Conservation (phyloP, 441 rosid genomes). For the Eruca vesicaria region DNA sequence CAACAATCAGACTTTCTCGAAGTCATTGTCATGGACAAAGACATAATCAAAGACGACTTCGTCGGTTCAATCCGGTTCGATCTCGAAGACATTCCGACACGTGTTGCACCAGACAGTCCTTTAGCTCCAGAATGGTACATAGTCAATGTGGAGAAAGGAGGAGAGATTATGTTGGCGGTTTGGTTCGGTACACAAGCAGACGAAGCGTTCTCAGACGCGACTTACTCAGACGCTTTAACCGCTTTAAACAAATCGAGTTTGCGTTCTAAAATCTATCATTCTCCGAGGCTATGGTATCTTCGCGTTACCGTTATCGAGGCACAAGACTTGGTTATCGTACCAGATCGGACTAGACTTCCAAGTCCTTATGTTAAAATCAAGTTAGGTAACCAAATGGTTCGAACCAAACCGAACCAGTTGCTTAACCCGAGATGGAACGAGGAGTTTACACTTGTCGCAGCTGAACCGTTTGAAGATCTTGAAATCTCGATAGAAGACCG, state of each 20-base stretch:
- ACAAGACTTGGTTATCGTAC: constrained; percentile 58
- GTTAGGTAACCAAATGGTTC: constrained; percentile 66
- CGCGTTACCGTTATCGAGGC: constrained; percentile 87
- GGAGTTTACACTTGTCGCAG: constrained; percentile 81
- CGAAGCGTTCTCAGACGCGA: constrained; percentile 89
- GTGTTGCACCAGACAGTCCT: constrained; percentile 87
- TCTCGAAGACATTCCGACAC: constrained; percentile 66
- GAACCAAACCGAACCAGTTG: constrained; percentile 61
- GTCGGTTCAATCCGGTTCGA: constrained; percentile 71
- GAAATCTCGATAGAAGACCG: constrained; percentile 75
- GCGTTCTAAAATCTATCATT: constrained; percentile 89
- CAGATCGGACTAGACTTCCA: constrained; percentile 62
- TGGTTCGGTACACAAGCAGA: constrained; percentile 98
- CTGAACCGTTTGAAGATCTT: constrained; percentile 92
- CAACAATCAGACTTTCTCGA: constrained; percentile 65
- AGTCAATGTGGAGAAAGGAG: constrained; percentile 55
- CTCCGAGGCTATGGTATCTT: constrained; percentile 92
- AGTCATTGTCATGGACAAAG: constrained; percentile 82
- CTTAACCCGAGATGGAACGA: constrained; percentile 69
- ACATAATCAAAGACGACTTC: constrained; percentile 68
- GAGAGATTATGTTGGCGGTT: constrained; percentile 87
- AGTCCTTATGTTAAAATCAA: constrained; percentile 70
- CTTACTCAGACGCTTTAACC: constrained; percentile 73
- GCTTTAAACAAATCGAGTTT: constrained; percentile 47
- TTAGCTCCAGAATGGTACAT: constrained; percentile 93